Conservation (phyloP, 129 eudicot species). For the Calendula officinalis region DNA sequence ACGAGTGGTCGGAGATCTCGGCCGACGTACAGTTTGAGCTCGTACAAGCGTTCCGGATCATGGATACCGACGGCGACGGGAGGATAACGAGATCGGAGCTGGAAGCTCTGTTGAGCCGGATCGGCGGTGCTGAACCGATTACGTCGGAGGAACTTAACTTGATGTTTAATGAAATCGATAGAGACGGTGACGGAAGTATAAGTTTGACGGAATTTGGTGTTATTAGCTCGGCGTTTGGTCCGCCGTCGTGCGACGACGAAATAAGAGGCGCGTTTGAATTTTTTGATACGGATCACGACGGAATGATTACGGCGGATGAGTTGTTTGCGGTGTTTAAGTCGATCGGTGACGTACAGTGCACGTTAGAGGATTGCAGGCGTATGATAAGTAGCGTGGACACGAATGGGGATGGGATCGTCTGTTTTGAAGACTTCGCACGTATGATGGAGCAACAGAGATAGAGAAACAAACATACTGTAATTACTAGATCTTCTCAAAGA, state of each 20-base stretch:
- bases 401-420: conserved; percentile 76
- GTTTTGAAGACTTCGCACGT: conserved; percentile 67
- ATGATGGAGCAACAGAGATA: conserved; percentile 67
- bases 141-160: conserved; percentile 45
- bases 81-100: conserved; percentile 49
- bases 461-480: not conserved
- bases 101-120: conserved; percentile 37
- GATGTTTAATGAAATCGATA: conserved; percentile 60
- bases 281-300: conserved; percentile 80
- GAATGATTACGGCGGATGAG: conserved; percentile 75
- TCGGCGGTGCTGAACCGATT: conserved; percentile 41
- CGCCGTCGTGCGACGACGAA: conserved; percentile 55
- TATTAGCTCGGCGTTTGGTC: conserved; percentile 60
- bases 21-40: conserved; percentile 18
- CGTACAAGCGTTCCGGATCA: conserved; percentile 56
- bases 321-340: conserved; percentile 46
- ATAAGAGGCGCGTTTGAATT: conserved; percentile 59
- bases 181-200: conserved; percentile 74
- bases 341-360: conserved; percentile 61
- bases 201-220: conserved; percentile 60
- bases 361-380: conserved; percentile 76
- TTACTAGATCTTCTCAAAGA: conserved; percentile 17
- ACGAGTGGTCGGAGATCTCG: too few relatives aligned
- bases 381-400: conserved; percentile 74
- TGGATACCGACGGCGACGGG: conserved; percentile 69